Base-by-base conservation (phyloP, 2,329 filamentous ascomycete genomes). In the Allantophomopsis cytisporea region DNA sequence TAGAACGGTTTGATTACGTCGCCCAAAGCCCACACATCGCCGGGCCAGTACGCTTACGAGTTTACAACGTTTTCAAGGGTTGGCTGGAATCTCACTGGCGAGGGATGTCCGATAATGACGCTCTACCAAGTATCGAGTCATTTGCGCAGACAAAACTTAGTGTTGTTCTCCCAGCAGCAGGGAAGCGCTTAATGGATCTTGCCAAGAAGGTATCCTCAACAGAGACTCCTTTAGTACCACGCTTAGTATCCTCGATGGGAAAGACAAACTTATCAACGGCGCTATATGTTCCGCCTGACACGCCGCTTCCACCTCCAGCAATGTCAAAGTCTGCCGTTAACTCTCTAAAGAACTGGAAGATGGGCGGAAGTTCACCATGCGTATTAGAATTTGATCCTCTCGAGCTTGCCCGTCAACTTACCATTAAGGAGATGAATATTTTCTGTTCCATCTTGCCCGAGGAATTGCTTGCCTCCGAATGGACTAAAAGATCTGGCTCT, bases 21-120 rank as follows among this genome's bases (percentile, higher is more conserved):
- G 82, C 76, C 11, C 82, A 91, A 43, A 83, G 80, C 36, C 74
- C 78, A 16, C 72, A 78, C 42, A 73, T 88, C 45, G 79, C 87
- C 16, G 73, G 70, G 2, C 85, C 89, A 0, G 89, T 96, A 16
- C 79, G 88, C 38, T 66, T 98, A 36, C 77, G 91, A 38, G 86
- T 96, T 1, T 96, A 93, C 65, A 96, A 98, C 56, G 80, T 87
- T 41, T 86, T 98, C 69, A 98, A 98, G 60, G 83, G 84, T 33
- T 98, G 91, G 91, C 66, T 98, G 15, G 91, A 96, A 62, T 91
- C 83, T 6, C 87, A 98, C 60, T 98, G 91, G 89, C 77, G 83
- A 36, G 76, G 85, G 46, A 76, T 86, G 43, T 77, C 79, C 10
- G 91, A 98, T 55, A 73, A 75, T 39, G 71, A 76, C 11, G 86